These are phyloP conservation scores for Calocybe cyanea DNA, from an alignment of 768 basidiomycete species.

Conservation along the genomic window DNA sequence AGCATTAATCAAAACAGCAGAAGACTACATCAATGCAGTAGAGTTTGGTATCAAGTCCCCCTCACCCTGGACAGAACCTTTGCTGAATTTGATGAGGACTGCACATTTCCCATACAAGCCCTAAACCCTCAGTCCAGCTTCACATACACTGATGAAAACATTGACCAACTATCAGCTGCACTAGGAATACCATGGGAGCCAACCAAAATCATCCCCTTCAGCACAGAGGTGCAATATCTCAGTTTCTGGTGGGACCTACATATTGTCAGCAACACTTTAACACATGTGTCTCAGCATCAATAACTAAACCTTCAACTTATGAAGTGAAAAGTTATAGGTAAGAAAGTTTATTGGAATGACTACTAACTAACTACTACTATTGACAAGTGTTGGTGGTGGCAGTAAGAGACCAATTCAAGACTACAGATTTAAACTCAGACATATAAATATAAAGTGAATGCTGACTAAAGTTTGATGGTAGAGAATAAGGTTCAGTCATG, in stretches of 20 bases:
- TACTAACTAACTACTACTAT: no score
- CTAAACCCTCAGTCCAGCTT: not conserved
- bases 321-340: no score
- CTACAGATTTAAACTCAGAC: no score
- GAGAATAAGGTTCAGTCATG: no score
- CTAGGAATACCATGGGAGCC: slow-evolving; percentile 5
- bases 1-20: not conserved
- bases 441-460: no score
- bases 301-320: no score
- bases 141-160: not conserved
- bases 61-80: not conserved
- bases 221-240: not conserved
- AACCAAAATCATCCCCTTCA: not conserved
- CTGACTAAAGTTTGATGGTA: no score
- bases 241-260: slow-evolving; percentile 1
- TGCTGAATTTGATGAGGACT: slow-evolving; percentile 1
- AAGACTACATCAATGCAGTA: not conserved
- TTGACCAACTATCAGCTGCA: not conserved
- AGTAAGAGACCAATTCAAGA: no score
- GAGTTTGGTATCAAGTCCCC: not conserved
- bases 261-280: no score
- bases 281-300: no score
- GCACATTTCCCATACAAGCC: not conserved
- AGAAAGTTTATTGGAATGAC: no score
- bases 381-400: no score